phyloP scores from a whole-genome alignment of 805 yeast species.

The Cyberlindnera mississippiensis region DNA sequence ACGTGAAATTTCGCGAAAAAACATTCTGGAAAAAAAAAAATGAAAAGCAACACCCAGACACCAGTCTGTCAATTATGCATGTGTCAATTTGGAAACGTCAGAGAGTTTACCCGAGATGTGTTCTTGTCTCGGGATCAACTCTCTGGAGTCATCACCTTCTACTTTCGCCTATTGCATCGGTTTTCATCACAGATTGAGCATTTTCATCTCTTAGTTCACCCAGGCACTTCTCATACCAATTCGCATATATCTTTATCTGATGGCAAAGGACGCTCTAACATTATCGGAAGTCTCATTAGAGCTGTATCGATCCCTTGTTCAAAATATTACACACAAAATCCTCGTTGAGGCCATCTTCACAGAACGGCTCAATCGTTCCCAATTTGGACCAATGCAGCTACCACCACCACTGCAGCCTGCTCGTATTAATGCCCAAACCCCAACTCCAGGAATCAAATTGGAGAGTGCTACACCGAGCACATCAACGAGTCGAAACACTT shows the following conservation, averaged over 20 bases:
- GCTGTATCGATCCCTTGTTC: slow-evolving; percentile 7
- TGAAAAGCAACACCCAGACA: neutral
- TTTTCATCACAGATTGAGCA: too few relatives aligned
- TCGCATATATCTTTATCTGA: too few relatives aligned
- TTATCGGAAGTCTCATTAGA: slow-evolving; percentile 7
- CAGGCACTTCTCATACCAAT: too few relatives aligned
- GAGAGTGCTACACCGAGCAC: slow-evolving; percentile 9
- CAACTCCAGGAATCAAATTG: slow-evolving; percentile 4
- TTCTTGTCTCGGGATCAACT: too few relatives aligned
- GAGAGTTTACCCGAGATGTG: too few relatives aligned
- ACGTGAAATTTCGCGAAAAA: neutral
- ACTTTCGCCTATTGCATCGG: too few relatives aligned
- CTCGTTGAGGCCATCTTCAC: slow-evolving; percentile 13
- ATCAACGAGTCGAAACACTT: slow-evolving; percentile 13
- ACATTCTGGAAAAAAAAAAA: neutral
- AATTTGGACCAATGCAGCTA: slow-evolving; percentile 14
- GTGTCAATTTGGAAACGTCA: too few relatives aligned
- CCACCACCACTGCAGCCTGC: slow-evolving; percentile 10
- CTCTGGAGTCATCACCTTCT: too few relatives aligned
- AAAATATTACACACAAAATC: slow-evolving; percentile 13
- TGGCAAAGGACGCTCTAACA: slow-evolving; percentile 4
- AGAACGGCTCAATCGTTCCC: slow-evolving; percentile 11
- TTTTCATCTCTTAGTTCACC: too few relatives aligned
- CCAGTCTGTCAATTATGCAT: neutral
- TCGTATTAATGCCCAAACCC: slow-evolving; percentile 1